These are phyloP conservation scores for Pichia nakasei DNA, from an alignment of 805 yeast genomes.

Conservation along the genomic window DNA sequence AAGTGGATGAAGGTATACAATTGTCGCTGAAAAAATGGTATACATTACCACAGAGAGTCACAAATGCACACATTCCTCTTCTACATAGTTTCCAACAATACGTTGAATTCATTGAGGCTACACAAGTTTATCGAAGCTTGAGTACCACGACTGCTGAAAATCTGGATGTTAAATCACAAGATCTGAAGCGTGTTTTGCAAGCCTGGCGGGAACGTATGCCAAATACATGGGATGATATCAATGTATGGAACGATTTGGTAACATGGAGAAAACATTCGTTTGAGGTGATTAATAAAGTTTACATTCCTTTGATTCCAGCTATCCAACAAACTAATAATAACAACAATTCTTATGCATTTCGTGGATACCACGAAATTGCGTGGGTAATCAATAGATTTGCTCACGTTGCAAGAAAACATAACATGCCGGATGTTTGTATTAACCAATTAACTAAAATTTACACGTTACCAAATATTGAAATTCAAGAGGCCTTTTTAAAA, in stretches of 20 bases:
- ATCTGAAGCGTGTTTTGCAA: constrained; percentile 84
- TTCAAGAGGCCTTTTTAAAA: constrained; percentile 94
- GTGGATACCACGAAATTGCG: constrained; percentile 98
- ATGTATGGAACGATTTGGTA: constrained; percentile 93
- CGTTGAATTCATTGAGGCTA: constrained; percentile 95
- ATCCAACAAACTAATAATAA: constrained; percentile 64
- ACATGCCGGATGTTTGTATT: constrained; percentile 94
- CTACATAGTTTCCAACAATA: constrained; percentile 95
- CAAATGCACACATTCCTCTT: constrained; percentile 80
- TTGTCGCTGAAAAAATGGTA: constrained; percentile 89
- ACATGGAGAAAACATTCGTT: constrained; percentile 99
- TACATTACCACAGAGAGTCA: constrained; percentile 65
- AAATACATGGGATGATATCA: constrained; percentile 94
- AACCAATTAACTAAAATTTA: constrained; percentile 88
- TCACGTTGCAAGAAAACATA: constrained; percentile 94
- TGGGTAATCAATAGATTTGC: constrained; percentile 98
- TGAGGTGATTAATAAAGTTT: constrained; percentile 89
- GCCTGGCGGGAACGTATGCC: constrained; percentile 98
- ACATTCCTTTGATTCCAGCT: constrained; percentile 85
- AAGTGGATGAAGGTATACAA: constrained; percentile 95
- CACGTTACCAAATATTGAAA: constrained; percentile 93
- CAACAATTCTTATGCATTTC: constrained; percentile 86
- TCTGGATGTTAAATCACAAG: constrained; percentile 87
- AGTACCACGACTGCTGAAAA: constrained; percentile 88
- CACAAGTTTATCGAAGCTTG: constrained; percentile 82